These are phyloP conservation scores for Aspergillus melleus DNA, from an alignment of 2,329 filamentous ascomycete genomes.

Conservation along the genomic window DNA sequence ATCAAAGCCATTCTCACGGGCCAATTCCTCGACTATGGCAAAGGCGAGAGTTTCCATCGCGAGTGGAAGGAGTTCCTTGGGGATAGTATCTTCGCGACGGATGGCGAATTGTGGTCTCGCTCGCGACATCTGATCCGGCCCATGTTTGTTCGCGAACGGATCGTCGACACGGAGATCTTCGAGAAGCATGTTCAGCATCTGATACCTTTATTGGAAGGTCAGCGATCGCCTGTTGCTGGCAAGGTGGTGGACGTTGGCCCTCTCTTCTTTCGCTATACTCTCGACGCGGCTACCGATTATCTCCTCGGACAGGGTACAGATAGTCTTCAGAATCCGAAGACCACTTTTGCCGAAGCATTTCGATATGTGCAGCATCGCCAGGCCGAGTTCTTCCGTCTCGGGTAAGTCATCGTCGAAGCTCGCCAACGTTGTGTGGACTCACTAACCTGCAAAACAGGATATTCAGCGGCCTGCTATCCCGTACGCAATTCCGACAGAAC, in stretches of 20 bases:
- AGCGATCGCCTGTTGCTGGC: conserved; percentile 29
- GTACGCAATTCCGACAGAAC: conserved; percentile 61
- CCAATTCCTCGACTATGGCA: conserved; percentile 84
- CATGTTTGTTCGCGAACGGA: conserved; percentile 81
- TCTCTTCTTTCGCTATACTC: conserved; percentile 77
- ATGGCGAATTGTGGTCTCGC: conserved; percentile 75
- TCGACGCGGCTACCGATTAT: conserved; percentile 85
- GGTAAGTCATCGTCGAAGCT: conserved; percentile 40
- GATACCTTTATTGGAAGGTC: conserved; percentile 64
- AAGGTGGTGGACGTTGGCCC: conserved; percentile 68
- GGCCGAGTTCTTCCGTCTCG: conserved; percentile 64
- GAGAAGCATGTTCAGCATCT: conserved; percentile 76
- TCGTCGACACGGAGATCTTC: conserved; percentile 80
- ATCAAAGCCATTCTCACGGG: conserved; percentile 88
- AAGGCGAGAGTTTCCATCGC: conserved; percentile 68
- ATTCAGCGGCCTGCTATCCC: conserved; percentile 63
- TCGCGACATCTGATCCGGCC: conserved; percentile 83
- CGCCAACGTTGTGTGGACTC: neutral
- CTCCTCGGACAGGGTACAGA: conserved; percentile 74
- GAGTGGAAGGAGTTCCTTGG: conserved; percentile 80
- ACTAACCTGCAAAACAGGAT: conserved; percentile 45
- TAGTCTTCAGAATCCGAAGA: conserved; percentile 59
- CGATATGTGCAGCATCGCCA: conserved; percentile 75
- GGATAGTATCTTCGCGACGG: conserved; percentile 81
- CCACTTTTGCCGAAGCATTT: conserved; percentile 79